phyloP scores from a whole-genome alignment of 139 green algal species.

The Raphidocelis subcapitata region DNA sequence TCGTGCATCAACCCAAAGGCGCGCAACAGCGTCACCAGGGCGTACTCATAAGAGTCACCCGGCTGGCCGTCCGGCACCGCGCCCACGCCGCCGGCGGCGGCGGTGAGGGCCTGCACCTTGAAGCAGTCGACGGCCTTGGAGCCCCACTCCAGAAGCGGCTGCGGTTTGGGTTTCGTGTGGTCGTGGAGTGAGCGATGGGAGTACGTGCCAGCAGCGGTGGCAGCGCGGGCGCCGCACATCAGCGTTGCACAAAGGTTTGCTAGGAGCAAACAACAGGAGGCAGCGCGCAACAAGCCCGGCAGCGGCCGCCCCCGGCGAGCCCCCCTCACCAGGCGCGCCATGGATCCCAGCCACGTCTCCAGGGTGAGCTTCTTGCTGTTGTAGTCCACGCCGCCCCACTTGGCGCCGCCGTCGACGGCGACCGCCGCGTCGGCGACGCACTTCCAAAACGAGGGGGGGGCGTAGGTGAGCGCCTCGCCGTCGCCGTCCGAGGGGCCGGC shows the following conservation, averaged over 20 bases:
- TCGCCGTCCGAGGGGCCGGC: too few species aligned
- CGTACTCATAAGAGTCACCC: conserved; percentile 22
- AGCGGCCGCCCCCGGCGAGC: too few species aligned
- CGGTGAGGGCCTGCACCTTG: conserved; percentile 7
- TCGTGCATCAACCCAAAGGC: conserved; percentile 2
- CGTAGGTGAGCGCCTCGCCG: not conserved
- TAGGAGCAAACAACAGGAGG: too few species aligned
- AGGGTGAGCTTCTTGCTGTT: conserved; percentile 27
- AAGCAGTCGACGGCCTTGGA: conserved; percentile 26
- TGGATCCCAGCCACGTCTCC: conserved; percentile 16
- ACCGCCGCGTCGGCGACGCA: conserved; percentile 14
- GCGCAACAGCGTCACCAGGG: conserved; percentile 21
- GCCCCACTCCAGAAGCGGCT: conserved; percentile 28
- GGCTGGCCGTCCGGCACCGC: not conserved
- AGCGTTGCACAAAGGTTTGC: too few species aligned
- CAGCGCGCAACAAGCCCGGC: too few species aligned
- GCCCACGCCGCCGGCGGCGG: not conserved
- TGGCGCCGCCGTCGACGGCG: conserved; percentile 11
- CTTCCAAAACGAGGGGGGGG: conserved; percentile 20
- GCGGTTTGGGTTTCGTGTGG: too few species aligned
- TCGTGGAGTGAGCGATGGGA: too few species aligned
- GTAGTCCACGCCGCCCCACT: conserved; percentile 30
- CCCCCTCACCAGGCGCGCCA: conserved; percentile 13
- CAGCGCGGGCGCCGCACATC: too few species aligned
- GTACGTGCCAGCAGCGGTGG: too few species aligned